Evolutionary conservation across 2,329 filamentous ascomycete species (phyloP), one percentile per base, ranked within the genome.

Genomic region (Colletotrichum orchidophilum): DNA sequence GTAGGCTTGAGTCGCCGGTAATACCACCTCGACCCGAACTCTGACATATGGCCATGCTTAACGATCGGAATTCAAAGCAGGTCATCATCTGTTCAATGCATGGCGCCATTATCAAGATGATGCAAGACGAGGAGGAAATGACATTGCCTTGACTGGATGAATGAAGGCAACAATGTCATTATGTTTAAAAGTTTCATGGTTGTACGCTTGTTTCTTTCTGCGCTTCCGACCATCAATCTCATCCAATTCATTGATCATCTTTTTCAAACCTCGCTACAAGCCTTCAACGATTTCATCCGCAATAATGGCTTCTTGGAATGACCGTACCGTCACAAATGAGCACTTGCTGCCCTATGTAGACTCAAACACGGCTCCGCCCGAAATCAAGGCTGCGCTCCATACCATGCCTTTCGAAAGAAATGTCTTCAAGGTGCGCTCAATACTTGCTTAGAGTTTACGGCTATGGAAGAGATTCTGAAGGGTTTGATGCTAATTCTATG

Each of bases 341-440:
- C 63, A 65, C 24, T 24, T 65, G 31, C 53, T 65, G 21, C 52
- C 52, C 11, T 65, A 65, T n/a, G 63, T 65, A 5, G 63, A 65
- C 52, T 65, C 63, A 13, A 55, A n/a, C 50, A 65, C 63, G 11
- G 63, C 63, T 15, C 21, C 33, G 13, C 50, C 31, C 12, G 63
- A 65, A 12, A 59, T 65, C 26, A 65, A 59, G 63, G 50, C 49
- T 27, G 63, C 63, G 9, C 63, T 65, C 0, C 63, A 59, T 27
- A 65, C 63, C n/a, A 27, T 65, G 33, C 63, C 63, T 11, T 65
- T 65, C 21, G 63, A 65, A 21, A 53, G 63, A 29, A 65, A 65
- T 27, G 29, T 65, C 18, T 65, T 57, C 53, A 57, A 57, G 53
- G 53, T 57, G 6, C 29, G 29, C n/a, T 54, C 18, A 4, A n/a